Conservation (phyloP, 2,329 filamentous ascomycete species). For the Blumeria hordei region DNA sequence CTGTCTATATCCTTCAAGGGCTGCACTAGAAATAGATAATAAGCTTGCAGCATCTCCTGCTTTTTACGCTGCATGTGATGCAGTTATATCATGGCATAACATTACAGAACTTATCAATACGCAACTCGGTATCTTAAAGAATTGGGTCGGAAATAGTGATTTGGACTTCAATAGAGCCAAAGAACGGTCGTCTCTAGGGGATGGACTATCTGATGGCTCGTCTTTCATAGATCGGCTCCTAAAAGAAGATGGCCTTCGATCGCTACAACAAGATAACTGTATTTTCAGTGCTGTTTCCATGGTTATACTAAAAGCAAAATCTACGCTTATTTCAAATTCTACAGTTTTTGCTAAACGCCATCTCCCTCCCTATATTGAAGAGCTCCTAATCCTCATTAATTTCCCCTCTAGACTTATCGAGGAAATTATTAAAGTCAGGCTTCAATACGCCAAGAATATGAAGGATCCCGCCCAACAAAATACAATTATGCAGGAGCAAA, state of each 20-base stretch:
- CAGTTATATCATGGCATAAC: slow-evolving; percentile 89
- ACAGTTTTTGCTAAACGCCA: slow-evolving; percentile 69
- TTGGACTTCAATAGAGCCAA: slow-evolving; percentile 68
- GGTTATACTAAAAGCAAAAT: slow-evolving; percentile 84
- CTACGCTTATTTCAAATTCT: slow-evolving; percentile 68
- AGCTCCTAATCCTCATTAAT: slow-evolving; percentile 85
- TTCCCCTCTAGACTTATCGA: slow-evolving; percentile 90
- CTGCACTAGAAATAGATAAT: slow-evolving; percentile 49
- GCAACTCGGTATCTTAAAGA: slow-evolving; percentile 71
- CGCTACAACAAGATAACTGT: slow-evolving; percentile 65
- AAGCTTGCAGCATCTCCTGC: slow-evolving; percentile 50
- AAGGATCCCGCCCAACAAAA: slow-evolving; percentile 85
- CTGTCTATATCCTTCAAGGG: slow-evolving; percentile 58
- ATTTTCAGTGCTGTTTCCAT: slow-evolving; percentile 65
- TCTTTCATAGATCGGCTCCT: slow-evolving; percentile 86
- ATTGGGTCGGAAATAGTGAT: slow-evolving; percentile 91
- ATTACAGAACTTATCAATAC: slow-evolving; percentile 92
- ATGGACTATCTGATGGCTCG: slow-evolving; percentile 65
- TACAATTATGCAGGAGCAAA: slow-evolving; percentile 84
- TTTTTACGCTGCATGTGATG: slow-evolving; percentile 64
- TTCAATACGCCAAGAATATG: slow-evolving; percentile 84
- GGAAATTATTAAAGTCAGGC: slow-evolving; percentile 79
- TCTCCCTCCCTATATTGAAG: slow-evolving; percentile 86
- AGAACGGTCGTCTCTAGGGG: slow-evolving; percentile 39
- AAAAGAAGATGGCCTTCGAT: slow-evolving; percentile 87